These are phyloP conservation scores for Basidiobolus meristosporus DNA, from an alignment of 371 early-diverging fungal genomes.

Conservation along the genomic window DNA sequence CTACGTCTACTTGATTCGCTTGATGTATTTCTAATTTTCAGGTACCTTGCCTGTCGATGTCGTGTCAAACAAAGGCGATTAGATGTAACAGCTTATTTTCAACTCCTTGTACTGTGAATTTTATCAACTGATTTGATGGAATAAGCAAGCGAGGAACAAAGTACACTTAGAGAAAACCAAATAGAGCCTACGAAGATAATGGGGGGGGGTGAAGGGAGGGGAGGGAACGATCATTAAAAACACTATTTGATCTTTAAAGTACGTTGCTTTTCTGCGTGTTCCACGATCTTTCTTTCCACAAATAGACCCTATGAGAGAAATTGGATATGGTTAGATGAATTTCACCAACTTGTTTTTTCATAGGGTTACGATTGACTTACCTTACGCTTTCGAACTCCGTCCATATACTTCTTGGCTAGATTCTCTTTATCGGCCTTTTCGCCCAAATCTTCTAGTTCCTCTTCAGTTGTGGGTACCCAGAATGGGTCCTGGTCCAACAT, in stretches of 20 bases:
- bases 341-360: not conserved
- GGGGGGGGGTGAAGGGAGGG: no score
- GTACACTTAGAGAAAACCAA: no score
- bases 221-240: no score
- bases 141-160: no score
- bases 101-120: no score
- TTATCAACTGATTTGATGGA: no score
- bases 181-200: no score
- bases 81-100: no score
- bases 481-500: conserved; percentile 86
- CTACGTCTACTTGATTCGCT: no score
- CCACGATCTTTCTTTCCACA: conserved; percentile 78
- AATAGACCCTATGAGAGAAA: conserved; percentile 43
- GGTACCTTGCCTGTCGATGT: no score
- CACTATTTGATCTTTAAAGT: conserved; percentile 73
- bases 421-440: conserved; percentile 93
- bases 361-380: conserved; percentile 11
- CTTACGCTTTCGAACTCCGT: conserved; percentile 84
- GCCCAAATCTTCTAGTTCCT: conserved; percentile 92
- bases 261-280: conserved; percentile 84
- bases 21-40: no score
- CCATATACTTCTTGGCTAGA: conserved; percentile 88
- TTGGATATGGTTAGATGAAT: not conserved
- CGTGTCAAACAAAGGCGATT: no score
- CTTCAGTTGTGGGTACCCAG: conserved; percentile 94